A percentile compares a stretch with the other conserved stretches of the same genome.
These are phyloP conservation scores for Acer saccharum DNA, from an alignment of 345 rosid genomes.

Conservation along the genomic window DNA sequence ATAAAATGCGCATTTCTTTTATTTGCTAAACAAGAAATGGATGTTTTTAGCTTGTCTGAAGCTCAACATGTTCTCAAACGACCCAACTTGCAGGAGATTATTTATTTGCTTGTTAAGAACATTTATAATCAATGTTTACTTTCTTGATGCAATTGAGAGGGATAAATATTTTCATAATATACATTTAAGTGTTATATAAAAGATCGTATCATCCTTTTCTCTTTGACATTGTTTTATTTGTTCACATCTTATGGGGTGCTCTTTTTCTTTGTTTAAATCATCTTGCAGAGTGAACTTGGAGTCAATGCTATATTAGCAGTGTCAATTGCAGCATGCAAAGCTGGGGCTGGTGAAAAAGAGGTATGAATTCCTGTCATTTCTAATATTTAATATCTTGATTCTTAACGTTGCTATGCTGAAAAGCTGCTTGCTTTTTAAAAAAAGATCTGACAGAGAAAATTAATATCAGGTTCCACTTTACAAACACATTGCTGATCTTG, in stretches of 20 bases:
- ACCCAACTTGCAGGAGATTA: not conserved
- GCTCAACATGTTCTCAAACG: not conserved
- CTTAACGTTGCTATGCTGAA: slow-evolving; percentile 6
- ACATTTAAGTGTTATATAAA: not conserved
- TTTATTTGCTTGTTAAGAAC: not conserved
- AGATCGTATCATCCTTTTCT: not conserved
- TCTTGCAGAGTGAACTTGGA: slow-evolving; percentile 80
- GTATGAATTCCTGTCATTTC: slow-evolving; percentile 30
- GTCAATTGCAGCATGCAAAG: slow-evolving; percentile 97
- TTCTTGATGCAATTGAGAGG: not conserved
- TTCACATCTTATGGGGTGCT: not conserved
- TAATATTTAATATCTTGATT: slow-evolving; percentile 1
- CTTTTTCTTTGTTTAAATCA: slow-evolving; percentile 18
- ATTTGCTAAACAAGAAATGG: not conserved
- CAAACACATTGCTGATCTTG: slow-evolving; percentile 88
- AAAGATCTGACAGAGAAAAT: slow-evolving; percentile 21
- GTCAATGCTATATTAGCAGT: slow-evolving; percentile 94
- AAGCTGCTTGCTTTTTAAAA: slow-evolving; percentile 12
- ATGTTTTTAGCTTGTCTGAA: slow-evolving; percentile 2
- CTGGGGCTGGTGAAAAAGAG: slow-evolving; percentile 99
- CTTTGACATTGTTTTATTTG: not conserved
- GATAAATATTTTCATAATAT: not conserved
- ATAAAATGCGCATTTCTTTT: not conserved
- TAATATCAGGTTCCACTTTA: slow-evolving; percentile 77
- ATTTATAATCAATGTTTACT: not conserved